Conservation (phyloP, 169 alveolate genomes). For the Blepharisma undulans region DNA sequence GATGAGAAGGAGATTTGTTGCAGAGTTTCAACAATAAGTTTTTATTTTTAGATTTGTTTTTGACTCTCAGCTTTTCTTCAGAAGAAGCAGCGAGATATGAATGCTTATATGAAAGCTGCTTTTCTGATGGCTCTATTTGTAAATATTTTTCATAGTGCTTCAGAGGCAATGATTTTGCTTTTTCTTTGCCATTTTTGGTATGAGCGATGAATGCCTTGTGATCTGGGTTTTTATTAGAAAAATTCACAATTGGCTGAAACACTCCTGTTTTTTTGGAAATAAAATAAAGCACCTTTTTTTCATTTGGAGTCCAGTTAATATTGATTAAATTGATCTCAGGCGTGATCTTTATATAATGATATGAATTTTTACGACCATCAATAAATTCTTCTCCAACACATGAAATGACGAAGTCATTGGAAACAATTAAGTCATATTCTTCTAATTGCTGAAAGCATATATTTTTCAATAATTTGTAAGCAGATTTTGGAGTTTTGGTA, state of each 20-base stretch:
- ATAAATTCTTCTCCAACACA: not conserved
- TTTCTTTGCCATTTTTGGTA: not conserved
- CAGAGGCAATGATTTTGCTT: not conserved
- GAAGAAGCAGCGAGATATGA: not conserved
- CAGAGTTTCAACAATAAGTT: not conserved
- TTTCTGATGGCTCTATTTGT: not conserved
- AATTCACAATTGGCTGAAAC: not conserved
- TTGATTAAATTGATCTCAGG: not conserved
- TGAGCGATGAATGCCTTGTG: not conserved
- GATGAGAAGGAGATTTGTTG: not conserved
- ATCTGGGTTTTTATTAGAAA: not conserved
- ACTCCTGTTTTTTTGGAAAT: not conserved
- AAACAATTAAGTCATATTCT: not conserved
- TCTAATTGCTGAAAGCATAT: not conserved
- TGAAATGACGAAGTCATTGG: not conserved
- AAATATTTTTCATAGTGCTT: not conserved
- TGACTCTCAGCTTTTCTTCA: not conserved
- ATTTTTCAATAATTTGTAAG: not conserved
- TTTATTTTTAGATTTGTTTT: not conserved
- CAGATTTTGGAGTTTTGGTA: not conserved
- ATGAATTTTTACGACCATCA: not conserved
- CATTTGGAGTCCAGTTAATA: not conserved
- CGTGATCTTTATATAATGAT: not conserved
- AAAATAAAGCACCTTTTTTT: not conserved
- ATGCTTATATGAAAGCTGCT: not conserved